Percentiles rank a stretch among this genome's conserved stretches.
These are phyloP conservation scores for Nicotiana obtusifolia DNA, from an alignment of 257 asterid genomes.

Conservation along the genomic window DNA sequence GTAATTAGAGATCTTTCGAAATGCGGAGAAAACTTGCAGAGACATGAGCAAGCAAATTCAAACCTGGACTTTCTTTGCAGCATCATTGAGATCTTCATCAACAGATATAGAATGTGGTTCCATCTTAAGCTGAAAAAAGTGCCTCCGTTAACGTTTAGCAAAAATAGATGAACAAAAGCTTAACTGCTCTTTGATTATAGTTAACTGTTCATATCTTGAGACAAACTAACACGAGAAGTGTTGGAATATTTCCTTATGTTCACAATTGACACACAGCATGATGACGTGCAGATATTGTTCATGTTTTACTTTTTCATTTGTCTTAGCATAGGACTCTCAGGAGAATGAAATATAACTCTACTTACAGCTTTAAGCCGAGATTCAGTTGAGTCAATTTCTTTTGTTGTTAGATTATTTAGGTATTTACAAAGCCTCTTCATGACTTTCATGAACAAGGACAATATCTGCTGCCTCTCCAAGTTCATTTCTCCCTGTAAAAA, in stretches of 20 bases:
- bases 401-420: conserved; percentile 32
- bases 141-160: neutral
- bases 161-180: neutral
- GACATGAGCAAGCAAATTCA: neutral
- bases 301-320: neutral
- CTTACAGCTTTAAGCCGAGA: conserved; percentile 68
- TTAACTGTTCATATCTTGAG: neutral
- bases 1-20: conserved; percentile 4
- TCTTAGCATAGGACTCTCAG: neutral
- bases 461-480: conserved; percentile 67
- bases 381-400: conserved; percentile 38
- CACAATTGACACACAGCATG: neutral
- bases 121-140: conserved; percentile 44
- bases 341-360: neutral
- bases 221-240: neutral
- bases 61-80: conserved; percentile 72
- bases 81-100: conserved; percentile 81
- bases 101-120: conserved; percentile 68
- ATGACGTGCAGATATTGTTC: neutral
- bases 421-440: conserved; percentile 73
- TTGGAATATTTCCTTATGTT: neutral
- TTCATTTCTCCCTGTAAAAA: conserved; percentile 60
- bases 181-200: neutral
- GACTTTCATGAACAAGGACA: conserved; percentile 50
- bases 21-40: neutral